Conservation (phyloP, 139 green algal genomes). For the Coelastrella sp. region DNA sequence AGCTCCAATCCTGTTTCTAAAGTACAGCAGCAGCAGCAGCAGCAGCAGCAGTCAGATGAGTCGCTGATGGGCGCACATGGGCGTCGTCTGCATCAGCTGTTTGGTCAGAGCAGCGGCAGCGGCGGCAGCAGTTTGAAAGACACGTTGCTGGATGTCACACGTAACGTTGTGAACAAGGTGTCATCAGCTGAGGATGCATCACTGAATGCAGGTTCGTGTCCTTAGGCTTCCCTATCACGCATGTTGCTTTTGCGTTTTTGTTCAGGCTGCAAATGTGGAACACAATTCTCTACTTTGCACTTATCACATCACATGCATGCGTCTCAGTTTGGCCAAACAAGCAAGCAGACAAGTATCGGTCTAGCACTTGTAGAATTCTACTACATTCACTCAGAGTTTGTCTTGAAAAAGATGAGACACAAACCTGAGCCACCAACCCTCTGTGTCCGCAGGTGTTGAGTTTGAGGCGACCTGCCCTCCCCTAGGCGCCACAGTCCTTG, state of each 20-base stretch:
- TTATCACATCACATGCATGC: no score
- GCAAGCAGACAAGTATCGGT: no score
- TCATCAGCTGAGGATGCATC: background rate
- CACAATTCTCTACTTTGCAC: no score
- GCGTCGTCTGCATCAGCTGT: background rate
- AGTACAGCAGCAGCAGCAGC: no score
- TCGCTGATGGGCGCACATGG: background rate
- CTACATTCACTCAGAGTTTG: no score
- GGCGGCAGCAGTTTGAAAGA: background rate
- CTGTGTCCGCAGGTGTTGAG: background rate
- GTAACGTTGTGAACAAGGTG: background rate
- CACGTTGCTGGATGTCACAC: background rate
- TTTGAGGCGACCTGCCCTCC: conserved; percentile 8
- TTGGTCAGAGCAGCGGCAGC: background rate
- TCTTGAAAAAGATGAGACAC: no score
- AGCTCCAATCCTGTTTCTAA: no score
- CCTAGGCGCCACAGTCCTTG: background rate
- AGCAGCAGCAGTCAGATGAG: background rate
- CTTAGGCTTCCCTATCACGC: no score
- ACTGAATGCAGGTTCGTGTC: background rate
- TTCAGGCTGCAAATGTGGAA: no score
- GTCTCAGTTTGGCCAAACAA: no score
- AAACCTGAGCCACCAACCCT: background rate
- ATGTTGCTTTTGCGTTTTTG: no score
- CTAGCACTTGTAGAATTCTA: no score